A percentile compares a stretch with the other conserved stretches of the same genome.
Evolutionary conservation across 495 filamentous ascomycete genomes (phyloP).

Genomic region (Neurospora sp.): DNA sequence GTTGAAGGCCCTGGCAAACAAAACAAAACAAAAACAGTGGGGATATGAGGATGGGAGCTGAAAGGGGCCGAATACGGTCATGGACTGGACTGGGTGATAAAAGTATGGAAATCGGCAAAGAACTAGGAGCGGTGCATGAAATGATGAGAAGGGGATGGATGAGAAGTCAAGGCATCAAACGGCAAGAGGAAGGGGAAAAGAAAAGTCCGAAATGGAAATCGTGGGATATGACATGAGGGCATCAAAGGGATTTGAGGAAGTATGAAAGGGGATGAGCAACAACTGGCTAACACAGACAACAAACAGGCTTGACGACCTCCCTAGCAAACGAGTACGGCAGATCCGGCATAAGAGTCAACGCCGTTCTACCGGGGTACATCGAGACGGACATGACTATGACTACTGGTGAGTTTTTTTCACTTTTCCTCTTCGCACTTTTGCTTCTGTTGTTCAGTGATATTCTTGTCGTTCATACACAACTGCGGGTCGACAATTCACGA

Average conservation of each 20-base stretch:
- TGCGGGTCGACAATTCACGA: too few species aligned
- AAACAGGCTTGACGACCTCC: conserved; percentile 53
- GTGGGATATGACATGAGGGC: background rate
- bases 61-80: background rate
- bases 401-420: conserved; percentile 37
- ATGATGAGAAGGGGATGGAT: background rate
- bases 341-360: conserved; percentile 59
- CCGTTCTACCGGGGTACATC: conserved; percentile 76
- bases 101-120: background rate
- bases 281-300: conserved; percentile 3
- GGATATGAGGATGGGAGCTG: background rate
- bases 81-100: background rate
- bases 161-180: background rate
- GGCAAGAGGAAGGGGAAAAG: background rate
- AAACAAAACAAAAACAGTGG: too few species aligned
- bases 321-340: conserved; percentile 53
- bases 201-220: background rate
- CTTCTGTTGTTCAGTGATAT: background rate
- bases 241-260: too few species aligned
- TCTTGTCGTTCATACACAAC: too few species aligned
- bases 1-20: too few species aligned
- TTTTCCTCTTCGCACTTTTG: background rate
- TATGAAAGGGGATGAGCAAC: background rate
- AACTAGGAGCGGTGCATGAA: background rate
- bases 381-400: conserved; percentile 79